Conservation (phyloP, 768 basidiomycete species). For the Termitomyces titanicus region DNA sequence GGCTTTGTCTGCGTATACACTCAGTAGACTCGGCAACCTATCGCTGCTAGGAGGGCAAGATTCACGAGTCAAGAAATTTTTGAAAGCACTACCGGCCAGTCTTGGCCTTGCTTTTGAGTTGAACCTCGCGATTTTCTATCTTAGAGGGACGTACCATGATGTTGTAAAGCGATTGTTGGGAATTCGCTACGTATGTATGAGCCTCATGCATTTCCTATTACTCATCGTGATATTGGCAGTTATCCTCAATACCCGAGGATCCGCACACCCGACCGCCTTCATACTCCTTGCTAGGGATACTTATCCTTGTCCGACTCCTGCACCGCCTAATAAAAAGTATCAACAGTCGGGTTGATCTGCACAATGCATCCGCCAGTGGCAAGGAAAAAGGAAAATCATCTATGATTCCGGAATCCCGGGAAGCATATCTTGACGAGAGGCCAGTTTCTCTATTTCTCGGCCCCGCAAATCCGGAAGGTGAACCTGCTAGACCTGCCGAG, state of each 20-base stretch:
- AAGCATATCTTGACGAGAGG: slow-evolving; percentile 55
- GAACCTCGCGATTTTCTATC: slow-evolving; percentile 79
- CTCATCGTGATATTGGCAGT: slow-evolving; percentile 32
- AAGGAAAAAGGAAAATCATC: slow-evolving; percentile 32
- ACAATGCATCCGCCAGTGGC: slow-evolving; percentile 6
- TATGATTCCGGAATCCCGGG: slow-evolving; percentile 21
- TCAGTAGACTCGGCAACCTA: slow-evolving; percentile 44
- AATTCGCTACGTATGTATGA: slow-evolving; percentile 55
- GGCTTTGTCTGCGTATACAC: slow-evolving; percentile 59
- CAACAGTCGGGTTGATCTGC: slow-evolving; percentile 21
- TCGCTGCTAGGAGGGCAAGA: slow-evolving; percentile 32
- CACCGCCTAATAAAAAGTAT: slow-evolving; percentile 55
- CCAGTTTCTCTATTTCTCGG: slow-evolving; percentile 57
- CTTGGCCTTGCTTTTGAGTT: slow-evolving; percentile 63
- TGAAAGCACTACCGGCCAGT: slow-evolving; percentile 41
- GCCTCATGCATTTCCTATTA: background rate
- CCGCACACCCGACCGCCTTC: slow-evolving; percentile 77
- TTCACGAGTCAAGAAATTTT: slow-evolving; percentile 28
- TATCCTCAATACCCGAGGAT: slow-evolving; percentile 70
- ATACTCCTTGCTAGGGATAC: slow-evolving; percentile 79
- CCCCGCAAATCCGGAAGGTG: slow-evolving; percentile 45
- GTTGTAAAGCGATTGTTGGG: slow-evolving; percentile 63
- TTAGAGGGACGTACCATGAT: slow-evolving; percentile 78
- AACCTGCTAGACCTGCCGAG: slow-evolving; percentile 56
- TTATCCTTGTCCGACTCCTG: slow-evolving; percentile 61